Evolutionary conservation across 2,329 filamentous ascomycete genomes (phyloP).

Genomic region (Penicillium sp.): DNA sequence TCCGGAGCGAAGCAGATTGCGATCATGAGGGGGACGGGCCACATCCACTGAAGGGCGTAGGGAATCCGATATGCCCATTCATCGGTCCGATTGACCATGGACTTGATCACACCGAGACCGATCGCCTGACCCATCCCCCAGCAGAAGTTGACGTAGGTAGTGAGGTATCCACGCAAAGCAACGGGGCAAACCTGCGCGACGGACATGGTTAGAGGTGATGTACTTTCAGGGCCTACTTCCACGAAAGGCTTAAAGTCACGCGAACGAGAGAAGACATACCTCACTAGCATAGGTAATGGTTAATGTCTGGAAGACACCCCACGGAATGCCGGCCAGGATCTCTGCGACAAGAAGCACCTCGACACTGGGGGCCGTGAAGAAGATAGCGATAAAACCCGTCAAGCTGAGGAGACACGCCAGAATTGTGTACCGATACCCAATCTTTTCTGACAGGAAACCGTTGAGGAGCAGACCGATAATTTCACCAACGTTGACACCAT

Average conservation of each 20-base stretch:
- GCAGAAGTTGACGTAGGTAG: slow-evolving; percentile 44
- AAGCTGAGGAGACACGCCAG: slow-evolving; percentile 43
- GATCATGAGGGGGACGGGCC: slow-evolving; percentile 46
- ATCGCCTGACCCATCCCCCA: slow-evolving; percentile 48
- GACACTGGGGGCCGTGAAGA: slow-evolving; percentile 47
- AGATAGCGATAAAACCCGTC: slow-evolving; percentile 45
- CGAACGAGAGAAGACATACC: neutral
- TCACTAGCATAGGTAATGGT: slow-evolving; percentile 40
- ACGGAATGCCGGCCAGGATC: slow-evolving; percentile 47
- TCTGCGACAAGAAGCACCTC: slow-evolving; percentile 46
- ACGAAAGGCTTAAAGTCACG: neutral
- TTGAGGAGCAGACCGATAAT: slow-evolving; percentile 49
- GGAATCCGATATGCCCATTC: slow-evolving; percentile 50
- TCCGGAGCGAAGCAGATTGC: slow-evolving; percentile 46
- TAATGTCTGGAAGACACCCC: slow-evolving; percentile 45
- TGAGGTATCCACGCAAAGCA: slow-evolving; percentile 40
- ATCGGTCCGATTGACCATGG: slow-evolving; percentile 41
- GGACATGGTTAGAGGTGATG: neutral
- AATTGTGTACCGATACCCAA: slow-evolving; percentile 48
- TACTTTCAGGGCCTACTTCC: neutral
- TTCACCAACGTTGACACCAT: slow-evolving; percentile 39
- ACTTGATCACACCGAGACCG: slow-evolving; percentile 46
- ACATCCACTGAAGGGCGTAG: slow-evolving; percentile 50
- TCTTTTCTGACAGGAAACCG: slow-evolving; percentile 47
- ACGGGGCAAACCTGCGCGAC: slow-evolving; percentile 42